phyloP scores from a whole-genome alignment of 2,329 filamentous ascomycete genomes.

The Cytospora piceae region DNA sequence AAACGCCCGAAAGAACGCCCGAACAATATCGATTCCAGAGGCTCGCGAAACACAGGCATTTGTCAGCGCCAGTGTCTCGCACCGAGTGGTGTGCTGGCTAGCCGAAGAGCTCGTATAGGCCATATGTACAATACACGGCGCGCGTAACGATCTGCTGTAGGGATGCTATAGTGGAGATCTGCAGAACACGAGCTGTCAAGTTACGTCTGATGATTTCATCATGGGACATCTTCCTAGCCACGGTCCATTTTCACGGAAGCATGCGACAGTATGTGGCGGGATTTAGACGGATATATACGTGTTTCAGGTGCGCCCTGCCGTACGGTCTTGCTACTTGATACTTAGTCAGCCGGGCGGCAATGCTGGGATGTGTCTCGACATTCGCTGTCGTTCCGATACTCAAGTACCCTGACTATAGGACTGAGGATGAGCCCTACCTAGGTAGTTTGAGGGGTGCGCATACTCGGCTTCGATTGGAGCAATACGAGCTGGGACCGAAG shows the following conservation, averaged over 20 bases:
- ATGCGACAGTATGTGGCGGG: neutral
- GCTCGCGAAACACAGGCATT: constrained; percentile 11
- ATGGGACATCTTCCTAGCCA: neutral
- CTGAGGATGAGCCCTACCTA: neutral
- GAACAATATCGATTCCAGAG: neutral
- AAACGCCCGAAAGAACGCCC: constrained; percentile 9
- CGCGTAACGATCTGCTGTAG: constrained; percentile 7
- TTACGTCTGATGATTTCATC: constrained; percentile 8
- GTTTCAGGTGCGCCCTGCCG: constrained; percentile 12
- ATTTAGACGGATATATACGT: neutral
- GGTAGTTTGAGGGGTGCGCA: neutral
- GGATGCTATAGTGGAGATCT: constrained; percentile 5
- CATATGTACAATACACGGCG: neutral
- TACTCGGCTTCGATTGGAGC: neutral
- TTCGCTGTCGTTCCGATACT: neutral
- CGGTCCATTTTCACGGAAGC: neutral
- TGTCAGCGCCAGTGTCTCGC: constrained; percentile 3
- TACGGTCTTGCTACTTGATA: neutral
- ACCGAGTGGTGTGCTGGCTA: constrained; percentile 5
- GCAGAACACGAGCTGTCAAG: constrained; percentile 2
- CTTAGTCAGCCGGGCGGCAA: constrained; percentile 1
- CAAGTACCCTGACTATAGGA: neutral
- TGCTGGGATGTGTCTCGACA: neutral
- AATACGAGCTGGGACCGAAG: neutral
- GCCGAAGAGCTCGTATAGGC: constrained; percentile 9